These are phyloP conservation scores for Trichophyton rubrum DNA, from an alignment of 2,329 filamentous ascomycete species.

Conservation along the genomic window DNA sequence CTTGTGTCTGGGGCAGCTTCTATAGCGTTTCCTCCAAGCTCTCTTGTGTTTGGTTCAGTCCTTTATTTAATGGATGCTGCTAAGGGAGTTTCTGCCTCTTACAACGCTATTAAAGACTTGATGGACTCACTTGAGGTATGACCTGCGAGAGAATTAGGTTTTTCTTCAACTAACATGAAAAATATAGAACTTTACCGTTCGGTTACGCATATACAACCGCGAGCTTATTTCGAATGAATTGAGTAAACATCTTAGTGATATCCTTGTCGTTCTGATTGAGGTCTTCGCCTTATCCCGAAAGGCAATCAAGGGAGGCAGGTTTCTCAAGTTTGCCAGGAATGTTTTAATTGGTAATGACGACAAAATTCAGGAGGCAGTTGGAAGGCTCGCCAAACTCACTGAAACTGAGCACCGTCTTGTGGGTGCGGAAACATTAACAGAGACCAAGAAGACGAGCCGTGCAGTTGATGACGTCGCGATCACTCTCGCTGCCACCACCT, in stretches of 20 bases:
- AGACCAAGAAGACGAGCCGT: slow-evolving; percentile 11
- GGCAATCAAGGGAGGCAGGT: slow-evolving; percentile 31
- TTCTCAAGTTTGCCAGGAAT: slow-evolving; percentile 32
- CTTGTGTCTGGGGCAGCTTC: slow-evolving; percentile 27
- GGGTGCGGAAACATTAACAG: slow-evolving; percentile 31
- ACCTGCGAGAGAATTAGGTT: not conserved
- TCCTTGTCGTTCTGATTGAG: slow-evolving; percentile 36
- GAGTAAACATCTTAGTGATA: slow-evolving; percentile 30
- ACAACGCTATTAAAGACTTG: slow-evolving; percentile 36
- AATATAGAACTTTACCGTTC: slow-evolving; percentile 32
- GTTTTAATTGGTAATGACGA: slow-evolving; percentile 31
- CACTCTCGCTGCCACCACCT: slow-evolving; percentile 5
- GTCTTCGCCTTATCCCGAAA: slow-evolving; percentile 34
- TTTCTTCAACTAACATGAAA: not conserved
- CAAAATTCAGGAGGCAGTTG: slow-evolving; percentile 30
- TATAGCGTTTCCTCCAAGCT: slow-evolving; percentile 32
- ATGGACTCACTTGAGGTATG: slow-evolving; percentile 27
- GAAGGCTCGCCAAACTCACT: slow-evolving; percentile 29
- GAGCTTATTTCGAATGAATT: slow-evolving; percentile 29
- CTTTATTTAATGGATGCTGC: slow-evolving; percentile 31
- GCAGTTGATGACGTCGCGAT: slow-evolving; percentile 12
- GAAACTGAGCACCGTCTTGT: slow-evolving; percentile 34
- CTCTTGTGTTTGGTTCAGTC: slow-evolving; percentile 32
- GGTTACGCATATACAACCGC: slow-evolving; percentile 32
- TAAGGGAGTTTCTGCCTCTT: slow-evolving; percentile 34